phyloP scores from a whole-genome alignment of 73 alveolate genomes.

The Diophrys sp. region DNA sequence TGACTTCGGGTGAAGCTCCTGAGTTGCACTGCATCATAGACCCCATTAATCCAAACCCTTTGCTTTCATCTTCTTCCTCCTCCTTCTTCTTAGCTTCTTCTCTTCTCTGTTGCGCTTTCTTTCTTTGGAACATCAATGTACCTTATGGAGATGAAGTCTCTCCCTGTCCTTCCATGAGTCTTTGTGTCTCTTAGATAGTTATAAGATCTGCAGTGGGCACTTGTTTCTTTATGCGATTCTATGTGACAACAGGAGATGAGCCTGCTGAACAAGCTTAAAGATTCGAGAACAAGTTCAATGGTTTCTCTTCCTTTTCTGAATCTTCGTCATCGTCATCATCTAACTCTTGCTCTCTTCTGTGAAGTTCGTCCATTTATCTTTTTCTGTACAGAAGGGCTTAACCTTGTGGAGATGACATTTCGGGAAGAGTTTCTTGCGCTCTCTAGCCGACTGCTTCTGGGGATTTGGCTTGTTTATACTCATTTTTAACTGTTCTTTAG shows the following conservation, averaged over 20 bases:
- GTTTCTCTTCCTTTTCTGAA: background rate
- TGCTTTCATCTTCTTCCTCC: no score
- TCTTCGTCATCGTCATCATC: background rate
- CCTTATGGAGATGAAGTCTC: background rate
- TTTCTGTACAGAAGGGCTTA: background rate
- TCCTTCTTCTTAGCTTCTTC: no score
- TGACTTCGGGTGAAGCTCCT: no score
- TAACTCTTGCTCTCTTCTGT: background rate
- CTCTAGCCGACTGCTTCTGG: background rate
- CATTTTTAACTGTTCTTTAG: background rate
- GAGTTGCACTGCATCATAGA: no score
- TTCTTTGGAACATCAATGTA: background rate
- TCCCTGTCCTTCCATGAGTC: background rate
- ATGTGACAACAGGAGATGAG: background rate
- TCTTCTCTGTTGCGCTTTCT: background rate
- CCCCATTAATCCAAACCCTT: no score
- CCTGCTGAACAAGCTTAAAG: background rate
- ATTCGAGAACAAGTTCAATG: background rate
- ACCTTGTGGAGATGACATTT: background rate
- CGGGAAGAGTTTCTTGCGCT: background rate
- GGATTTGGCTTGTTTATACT: background rate
- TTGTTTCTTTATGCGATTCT: background rate
- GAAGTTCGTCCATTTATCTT: background rate
- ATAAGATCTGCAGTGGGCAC: background rate
- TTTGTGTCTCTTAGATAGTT: background rate